Evolutionary conservation across 2,329 filamentous ascomycete genomes (phyloP).

Genomic region (Diaporthe sp.): DNA sequence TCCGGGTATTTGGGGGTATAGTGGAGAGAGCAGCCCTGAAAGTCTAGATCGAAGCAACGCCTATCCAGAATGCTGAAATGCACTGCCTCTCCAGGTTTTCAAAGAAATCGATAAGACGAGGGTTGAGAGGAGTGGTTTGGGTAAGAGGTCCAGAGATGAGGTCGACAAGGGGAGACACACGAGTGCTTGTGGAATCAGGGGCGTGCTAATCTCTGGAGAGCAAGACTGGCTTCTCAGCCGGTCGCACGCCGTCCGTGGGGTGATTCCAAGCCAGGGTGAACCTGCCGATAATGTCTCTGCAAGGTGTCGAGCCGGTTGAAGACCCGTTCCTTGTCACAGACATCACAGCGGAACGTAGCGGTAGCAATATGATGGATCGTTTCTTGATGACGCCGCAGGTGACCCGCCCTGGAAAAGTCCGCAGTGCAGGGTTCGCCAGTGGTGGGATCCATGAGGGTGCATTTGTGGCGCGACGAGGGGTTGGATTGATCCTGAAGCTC

Average conservation of each 20-base stretch:
- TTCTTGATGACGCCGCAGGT: constrained; percentile 38
- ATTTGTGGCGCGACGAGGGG: constrained; percentile 37
- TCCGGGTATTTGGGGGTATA: constrained; percentile 39
- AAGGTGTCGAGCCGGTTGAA: constrained; percentile 39
- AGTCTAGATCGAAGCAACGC: constrained; percentile 38
- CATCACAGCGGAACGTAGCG: constrained; percentile 38
- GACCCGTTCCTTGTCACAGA: constrained; percentile 38
- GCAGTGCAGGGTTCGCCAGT: constrained; percentile 39
- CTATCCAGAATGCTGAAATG: constrained; percentile 39
- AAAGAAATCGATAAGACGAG: constrained; percentile 15
- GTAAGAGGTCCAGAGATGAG: constrained; percentile 33
- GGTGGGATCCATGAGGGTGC: constrained; percentile 37
- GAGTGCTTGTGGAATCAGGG: constrained; percentile 34
- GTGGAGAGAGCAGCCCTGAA: constrained; percentile 24
- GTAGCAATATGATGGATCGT: constrained; percentile 39
- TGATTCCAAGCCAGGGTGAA: constrained; percentile 54
- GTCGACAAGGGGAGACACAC: constrained; percentile 30
- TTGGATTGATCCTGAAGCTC: constrained; percentile 34
- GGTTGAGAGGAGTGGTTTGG: constrained; percentile 4
- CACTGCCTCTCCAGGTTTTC: constrained; percentile 29
- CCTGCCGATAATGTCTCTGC: constrained; percentile 45
- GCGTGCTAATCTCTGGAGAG: constrained; percentile 19
- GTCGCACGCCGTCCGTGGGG: constrained; percentile 45
- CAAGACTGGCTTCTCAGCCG: constrained; percentile 25
- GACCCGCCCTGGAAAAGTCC: constrained; percentile 39